A percentile compares a stretch with the other conserved stretches of the same genome.
phyloP scores from a whole-genome alignment of 2,329 filamentous ascomycete species.

The Teratosphaeria destructans region DNA sequence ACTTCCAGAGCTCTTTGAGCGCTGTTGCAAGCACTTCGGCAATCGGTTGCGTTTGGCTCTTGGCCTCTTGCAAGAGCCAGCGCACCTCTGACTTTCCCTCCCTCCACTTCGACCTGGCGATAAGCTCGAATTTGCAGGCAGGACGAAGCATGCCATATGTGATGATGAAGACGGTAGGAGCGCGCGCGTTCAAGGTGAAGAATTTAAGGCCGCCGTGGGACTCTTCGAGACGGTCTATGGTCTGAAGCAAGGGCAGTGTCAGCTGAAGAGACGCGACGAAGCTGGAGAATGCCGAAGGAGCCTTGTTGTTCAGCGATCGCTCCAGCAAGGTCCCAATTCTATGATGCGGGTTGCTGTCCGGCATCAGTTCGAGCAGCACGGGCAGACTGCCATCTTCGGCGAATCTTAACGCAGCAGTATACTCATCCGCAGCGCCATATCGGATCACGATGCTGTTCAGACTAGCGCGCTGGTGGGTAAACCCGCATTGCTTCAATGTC shows the following conservation, averaged over 20 bases:
- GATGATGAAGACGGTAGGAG: slow-evolving; percentile 28
- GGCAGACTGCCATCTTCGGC: slow-evolving; percentile 29
- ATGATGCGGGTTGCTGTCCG: slow-evolving; percentile 26
- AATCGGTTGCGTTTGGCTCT: background rate
- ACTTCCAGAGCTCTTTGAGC: slow-evolving; percentile 25
- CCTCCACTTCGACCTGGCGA: slow-evolving; percentile 14
- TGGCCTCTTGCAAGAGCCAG: slow-evolving; percentile 29
- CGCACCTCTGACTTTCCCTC: slow-evolving; percentile 6
- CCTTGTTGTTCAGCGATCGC: slow-evolving; percentile 45
- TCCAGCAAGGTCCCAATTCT: slow-evolving; percentile 19
- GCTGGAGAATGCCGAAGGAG: slow-evolving; percentile 38
- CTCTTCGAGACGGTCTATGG: slow-evolving; percentile 49
- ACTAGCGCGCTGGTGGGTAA: slow-evolving; percentile 49
- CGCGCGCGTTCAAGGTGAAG: slow-evolving; percentile 23
- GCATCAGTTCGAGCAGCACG: slow-evolving; percentile 50
- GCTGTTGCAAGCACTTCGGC: slow-evolving; percentile 22
- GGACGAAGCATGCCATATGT: slow-evolving; percentile 31
- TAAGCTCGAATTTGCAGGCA: slow-evolving; percentile 27
- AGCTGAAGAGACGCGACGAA: slow-evolving; percentile 48
- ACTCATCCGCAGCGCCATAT: slow-evolving; percentile 40
- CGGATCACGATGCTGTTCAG: slow-evolving; percentile 56
- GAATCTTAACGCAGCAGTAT: slow-evolving; percentile 12
- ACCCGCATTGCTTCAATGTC: slow-evolving; percentile 49
- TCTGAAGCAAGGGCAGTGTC: slow-evolving; percentile 54
- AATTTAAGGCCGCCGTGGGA: slow-evolving; percentile 5